Evolutionary conservation across 2,329 filamentous ascomycete genomes (phyloP).

Genomic region (Colletotrichum eremochloae): DNA sequence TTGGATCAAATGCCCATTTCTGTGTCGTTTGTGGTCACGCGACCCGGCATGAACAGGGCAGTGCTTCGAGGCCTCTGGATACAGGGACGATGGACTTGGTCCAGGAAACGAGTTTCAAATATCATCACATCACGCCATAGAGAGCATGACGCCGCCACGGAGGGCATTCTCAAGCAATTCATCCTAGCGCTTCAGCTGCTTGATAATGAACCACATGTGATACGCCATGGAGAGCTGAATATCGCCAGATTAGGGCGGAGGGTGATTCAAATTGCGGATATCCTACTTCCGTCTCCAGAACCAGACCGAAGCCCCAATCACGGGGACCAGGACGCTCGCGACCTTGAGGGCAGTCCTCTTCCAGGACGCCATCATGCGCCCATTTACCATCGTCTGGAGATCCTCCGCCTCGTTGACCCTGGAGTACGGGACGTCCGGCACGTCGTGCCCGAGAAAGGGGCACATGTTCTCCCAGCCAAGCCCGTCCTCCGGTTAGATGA

Average conservation of each 20-base stretch:
- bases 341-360: slow-evolving; percentile 22
- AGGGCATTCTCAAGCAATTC: too few relatives aligned
- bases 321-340: slow-evolving; percentile 2
- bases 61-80: too few relatives aligned
- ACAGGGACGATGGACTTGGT: too few relatives aligned
- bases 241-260: too few relatives aligned
- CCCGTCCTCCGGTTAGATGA: slow-evolving; percentile 50
- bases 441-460: slow-evolving; percentile 48
- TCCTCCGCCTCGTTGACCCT: slow-evolving; percentile 48
- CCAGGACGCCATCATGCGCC: slow-evolving; percentile 9
- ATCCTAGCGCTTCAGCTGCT: too few relatives aligned
- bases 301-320: slow-evolving; percentile 21
- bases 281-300: neutral
- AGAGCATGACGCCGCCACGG: too few relatives aligned
- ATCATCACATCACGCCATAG: too few relatives aligned
- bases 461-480: slow-evolving; percentile 54
- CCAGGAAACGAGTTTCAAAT: too few relatives aligned
- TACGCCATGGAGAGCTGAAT: neutral
- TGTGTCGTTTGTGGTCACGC: neutral
- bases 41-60: neutral
- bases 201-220: too few relatives aligned
- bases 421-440: slow-evolving; percentile 49
- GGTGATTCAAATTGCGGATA: neutral
- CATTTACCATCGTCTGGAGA: slow-evolving; percentile 45
- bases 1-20: too few relatives aligned